A percentile compares a stretch with the other conserved stretches of the same genome.
These are phyloP conservation scores for Cercospora zeae-maydis DNA, from an alignment of 2,329 filamentous ascomycete genomes.

Conservation along the genomic window DNA sequence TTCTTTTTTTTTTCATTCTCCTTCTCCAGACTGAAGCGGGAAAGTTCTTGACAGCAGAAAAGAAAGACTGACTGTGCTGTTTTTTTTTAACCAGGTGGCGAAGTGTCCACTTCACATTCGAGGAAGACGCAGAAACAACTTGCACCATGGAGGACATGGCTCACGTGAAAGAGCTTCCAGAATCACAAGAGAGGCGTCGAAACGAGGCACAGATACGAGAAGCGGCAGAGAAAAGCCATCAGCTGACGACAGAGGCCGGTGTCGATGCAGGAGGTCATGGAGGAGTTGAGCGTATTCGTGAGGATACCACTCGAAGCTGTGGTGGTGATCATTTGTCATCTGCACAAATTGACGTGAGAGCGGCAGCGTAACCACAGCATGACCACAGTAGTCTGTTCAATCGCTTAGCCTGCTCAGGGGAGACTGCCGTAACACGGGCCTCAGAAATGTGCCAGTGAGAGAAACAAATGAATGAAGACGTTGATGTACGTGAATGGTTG, in stretches of 20 bases:
- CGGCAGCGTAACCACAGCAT: background rate
- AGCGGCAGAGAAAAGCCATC: background rate
- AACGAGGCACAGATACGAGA: background rate
- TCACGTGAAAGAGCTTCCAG: conserved; percentile 33
- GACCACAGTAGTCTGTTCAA: background rate
- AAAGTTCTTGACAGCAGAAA: background rate
- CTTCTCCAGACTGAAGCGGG: too few species aligned
- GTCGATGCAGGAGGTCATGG: background rate
- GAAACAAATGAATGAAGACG: background rate
- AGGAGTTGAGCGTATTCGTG: background rate
- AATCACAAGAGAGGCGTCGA: conserved; percentile 7
- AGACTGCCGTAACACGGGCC: too few species aligned
- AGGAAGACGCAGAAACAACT: background rate
- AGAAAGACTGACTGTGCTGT: background rate
- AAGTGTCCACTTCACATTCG: conserved; percentile 58
- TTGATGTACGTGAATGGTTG: background rate
- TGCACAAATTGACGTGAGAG: background rate
- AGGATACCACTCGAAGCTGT: background rate
- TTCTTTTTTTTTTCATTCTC: too few species aligned
- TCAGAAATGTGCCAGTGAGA: background rate
- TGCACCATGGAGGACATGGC: conserved; percentile 25
- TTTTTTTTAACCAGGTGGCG: conserved; percentile 38
- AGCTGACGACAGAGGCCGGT: background rate
- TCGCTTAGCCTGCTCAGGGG: background rate
- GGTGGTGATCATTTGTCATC: background rate